A percentile compares a stretch with the other conserved stretches of the same genome.
Evolutionary conservation across 2,329 filamentous ascomycete genomes (phyloP).

Genomic region (Ascochyta viciae-villosae): DNA sequence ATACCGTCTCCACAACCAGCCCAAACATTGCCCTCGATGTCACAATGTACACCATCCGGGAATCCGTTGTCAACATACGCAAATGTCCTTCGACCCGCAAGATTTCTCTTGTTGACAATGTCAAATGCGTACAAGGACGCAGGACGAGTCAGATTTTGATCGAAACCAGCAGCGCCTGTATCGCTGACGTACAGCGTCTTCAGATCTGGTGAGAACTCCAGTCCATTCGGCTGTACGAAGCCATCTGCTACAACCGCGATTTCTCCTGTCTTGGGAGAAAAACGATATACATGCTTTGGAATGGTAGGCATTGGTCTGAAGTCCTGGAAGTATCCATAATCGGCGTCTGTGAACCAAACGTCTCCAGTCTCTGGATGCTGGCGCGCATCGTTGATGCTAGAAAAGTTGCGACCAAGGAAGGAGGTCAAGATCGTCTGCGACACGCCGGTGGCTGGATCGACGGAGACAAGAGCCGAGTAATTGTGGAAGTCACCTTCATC

Average conservation of each 20-base stretch:
- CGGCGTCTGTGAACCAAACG: slow-evolving; percentile 60
- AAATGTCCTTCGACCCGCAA: slow-evolving; percentile 57
- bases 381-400: slow-evolving; percentile 52
- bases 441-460: slow-evolving; percentile 55
- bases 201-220: slow-evolving; percentile 54
- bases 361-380: slow-evolving; percentile 53
- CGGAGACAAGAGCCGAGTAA: slow-evolving; percentile 51
- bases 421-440: slow-evolving; percentile 54
- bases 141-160: slow-evolving; percentile 48
- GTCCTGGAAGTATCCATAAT: slow-evolving; percentile 41
- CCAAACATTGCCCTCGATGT: slow-evolving; percentile 63
- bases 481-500: slow-evolving; percentile 51
- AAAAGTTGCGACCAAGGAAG: slow-evolving; percentile 57
- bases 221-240: slow-evolving; percentile 54
- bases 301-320: slow-evolving; percentile 42
- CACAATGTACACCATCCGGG: slow-evolving; percentile 66
- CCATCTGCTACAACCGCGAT: slow-evolving; percentile 52
- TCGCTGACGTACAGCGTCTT: slow-evolving; percentile 56
- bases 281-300: slow-evolving; percentile 53
- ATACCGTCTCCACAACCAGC: slow-evolving; percentile 63
- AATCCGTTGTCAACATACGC: slow-evolving; percentile 62
- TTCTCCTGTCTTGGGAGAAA: slow-evolving; percentile 50
- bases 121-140: slow-evolving; percentile 55
- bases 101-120: slow-evolving; percentile 45
- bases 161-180: slow-evolving; percentile 52